A percentile compares a stretch with the other conserved stretches of the same genome.
Evolutionary conservation across 176 grass and related monocot genomes (phyloP).

Genomic region (Echinochloa phyllopogon): DNA sequence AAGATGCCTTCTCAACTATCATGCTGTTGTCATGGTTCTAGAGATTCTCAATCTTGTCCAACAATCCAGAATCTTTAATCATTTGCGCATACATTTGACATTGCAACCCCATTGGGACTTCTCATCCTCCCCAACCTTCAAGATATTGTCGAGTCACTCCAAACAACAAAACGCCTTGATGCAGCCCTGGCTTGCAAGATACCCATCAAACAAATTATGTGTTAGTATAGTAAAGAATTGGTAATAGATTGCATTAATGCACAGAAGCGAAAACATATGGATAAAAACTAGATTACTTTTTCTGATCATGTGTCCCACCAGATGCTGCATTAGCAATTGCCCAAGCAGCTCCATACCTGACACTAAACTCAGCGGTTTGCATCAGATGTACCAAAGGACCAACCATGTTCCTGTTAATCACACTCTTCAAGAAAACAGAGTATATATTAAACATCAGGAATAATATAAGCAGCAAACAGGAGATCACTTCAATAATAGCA

Average conservation of each 20-base stretch:
- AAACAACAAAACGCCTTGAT: constrained; percentile 74
- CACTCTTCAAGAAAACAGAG: constrained; percentile 37
- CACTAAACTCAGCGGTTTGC: constrained; percentile 51
- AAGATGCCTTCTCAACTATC: constrained; percentile 55
- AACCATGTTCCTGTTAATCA: constrained; percentile 61
- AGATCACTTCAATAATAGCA: neutral
- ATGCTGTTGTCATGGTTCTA: constrained; percentile 54
- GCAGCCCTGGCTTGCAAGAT: constrained; percentile 60
- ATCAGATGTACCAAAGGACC: constrained; percentile 46
- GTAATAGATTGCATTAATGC: constrained; percentile 10
- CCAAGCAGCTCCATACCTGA: constrained; percentile 58
- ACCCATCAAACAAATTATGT: constrained; percentile 41
- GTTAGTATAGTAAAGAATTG: neutral
- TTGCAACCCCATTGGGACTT: constrained; percentile 41
- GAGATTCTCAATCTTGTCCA: constrained; percentile 76
- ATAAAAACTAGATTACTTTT: constrained; percentile 43
- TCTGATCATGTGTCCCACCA: constrained; percentile 61
- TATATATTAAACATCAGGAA: neutral
- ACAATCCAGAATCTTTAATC: constrained; percentile 58
- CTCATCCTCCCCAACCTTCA: constrained; percentile 53
- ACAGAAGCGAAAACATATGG: constrained; percentile 4
- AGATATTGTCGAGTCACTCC: constrained; percentile 62
- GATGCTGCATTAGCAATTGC: constrained; percentile 50
- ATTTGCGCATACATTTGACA: constrained; percentile 59
- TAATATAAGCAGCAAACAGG: neutral